phyloP scores from a whole-genome alignment of 2,329 filamentous ascomycete genomes.

The Neoscytalidium dimidiatum region DNA sequence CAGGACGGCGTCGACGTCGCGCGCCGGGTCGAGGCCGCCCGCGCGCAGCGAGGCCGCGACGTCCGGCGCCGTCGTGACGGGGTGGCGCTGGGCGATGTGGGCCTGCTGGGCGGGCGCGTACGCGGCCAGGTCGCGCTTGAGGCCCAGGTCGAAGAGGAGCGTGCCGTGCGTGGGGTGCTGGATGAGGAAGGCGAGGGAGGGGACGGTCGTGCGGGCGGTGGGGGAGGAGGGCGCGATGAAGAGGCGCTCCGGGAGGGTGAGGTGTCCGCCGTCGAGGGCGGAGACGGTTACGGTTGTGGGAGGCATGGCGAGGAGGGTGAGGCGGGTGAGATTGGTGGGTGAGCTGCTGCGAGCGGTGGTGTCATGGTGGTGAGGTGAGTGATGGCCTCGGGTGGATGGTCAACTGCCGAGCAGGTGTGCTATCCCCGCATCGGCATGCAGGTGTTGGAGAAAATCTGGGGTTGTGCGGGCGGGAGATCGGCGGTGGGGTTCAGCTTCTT shows the following conservation, averaged over 20 bases:
- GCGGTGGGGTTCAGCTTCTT: background rate
- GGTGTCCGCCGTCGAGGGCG: constrained; percentile 35
- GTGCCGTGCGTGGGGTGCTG: constrained; percentile 43
- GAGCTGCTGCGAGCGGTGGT: background rate
- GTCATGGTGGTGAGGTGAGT: background rate
- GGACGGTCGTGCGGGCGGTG: constrained; percentile 50
- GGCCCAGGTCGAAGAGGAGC: constrained; percentile 52
- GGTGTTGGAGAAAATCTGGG: background rate
- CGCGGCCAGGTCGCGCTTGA: constrained; percentile 47
- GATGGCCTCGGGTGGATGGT: background rate
- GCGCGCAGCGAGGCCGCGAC: constrained; percentile 39
- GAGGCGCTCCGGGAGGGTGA: constrained; percentile 50
- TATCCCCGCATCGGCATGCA: background rate
- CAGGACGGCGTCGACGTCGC: constrained; percentile 43
- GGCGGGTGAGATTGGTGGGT: too few species aligned
- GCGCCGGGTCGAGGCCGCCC: constrained; percentile 32
- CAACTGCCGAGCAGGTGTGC: background rate
- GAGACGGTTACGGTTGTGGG: constrained; percentile 28
- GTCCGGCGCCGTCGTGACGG: constrained; percentile 37
- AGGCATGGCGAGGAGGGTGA: background rate
- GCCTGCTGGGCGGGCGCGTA: constrained; percentile 48
- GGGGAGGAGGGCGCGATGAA: constrained; percentile 50
- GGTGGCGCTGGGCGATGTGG: constrained; percentile 50
- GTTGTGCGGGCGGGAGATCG: background rate
- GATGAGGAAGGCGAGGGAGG: constrained; percentile 56